phyloP scores from a whole-genome alignment of 352 stramenopile species.

The Globisporangium acanthophoron region DNA sequence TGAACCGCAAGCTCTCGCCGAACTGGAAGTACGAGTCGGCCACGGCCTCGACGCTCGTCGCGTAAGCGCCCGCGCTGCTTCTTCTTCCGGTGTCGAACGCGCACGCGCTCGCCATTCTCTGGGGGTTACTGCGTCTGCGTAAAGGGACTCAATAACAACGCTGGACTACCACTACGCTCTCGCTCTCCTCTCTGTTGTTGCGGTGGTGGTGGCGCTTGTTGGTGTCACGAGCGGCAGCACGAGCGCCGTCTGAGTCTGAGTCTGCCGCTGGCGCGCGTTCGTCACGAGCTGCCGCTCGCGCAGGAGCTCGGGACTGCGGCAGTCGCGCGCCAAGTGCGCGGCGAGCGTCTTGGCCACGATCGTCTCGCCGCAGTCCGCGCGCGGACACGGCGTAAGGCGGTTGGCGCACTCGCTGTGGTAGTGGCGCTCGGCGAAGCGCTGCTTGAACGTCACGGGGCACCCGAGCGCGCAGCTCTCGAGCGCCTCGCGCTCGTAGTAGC shows the following conservation, averaged over 20 bases:
- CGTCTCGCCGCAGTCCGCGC: conserved; percentile 40
- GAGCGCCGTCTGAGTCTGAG: background rate
- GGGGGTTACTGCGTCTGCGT: conserved; percentile 7
- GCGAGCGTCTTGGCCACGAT: conserved; percentile 38
- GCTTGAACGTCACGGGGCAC: conserved; percentile 30
- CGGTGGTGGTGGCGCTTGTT: background rate
- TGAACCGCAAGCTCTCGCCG: conserved; percentile 97
- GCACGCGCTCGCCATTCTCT: conserved; percentile 6
- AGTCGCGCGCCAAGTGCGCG: conserved; percentile 34
- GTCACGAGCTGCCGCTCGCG: conserved; percentile 22
- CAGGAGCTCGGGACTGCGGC: conserved; percentile 23
- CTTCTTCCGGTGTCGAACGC: background rate
- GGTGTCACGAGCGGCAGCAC: background rate
- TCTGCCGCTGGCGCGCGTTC: conserved; percentile 17
- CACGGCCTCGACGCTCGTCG: conserved; percentile 98
- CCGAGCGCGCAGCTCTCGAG: conserved; percentile 39
- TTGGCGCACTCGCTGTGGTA: conserved; percentile 40
- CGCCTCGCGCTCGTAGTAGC: conserved; percentile 32
- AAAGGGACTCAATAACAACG: conserved; percentile 13
- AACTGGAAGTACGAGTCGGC: conserved; percentile 99
- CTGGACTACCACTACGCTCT: conserved; percentile 26
- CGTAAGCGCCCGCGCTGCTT: conserved; percentile 79
- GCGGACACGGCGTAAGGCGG: conserved; percentile 40
- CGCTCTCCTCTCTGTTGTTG: background rate
- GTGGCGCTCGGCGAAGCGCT: conserved; percentile 26